phyloP scores from a whole-genome alignment of 305 asterid species.

The Fraxinus nigra region DNA sequence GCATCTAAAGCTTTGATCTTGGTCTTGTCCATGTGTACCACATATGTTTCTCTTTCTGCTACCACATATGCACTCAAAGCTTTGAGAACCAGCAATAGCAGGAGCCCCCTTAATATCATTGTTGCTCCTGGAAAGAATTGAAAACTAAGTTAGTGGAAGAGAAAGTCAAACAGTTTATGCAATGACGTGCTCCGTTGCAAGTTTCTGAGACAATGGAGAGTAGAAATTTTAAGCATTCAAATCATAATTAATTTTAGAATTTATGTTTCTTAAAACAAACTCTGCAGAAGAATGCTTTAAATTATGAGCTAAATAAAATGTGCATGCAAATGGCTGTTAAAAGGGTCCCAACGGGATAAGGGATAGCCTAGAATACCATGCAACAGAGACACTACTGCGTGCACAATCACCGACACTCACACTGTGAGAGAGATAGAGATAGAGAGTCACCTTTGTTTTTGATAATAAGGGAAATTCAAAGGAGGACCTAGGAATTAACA shows the following conservation, averaged over 20 bases:
- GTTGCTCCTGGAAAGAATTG: conserved; percentile 18
- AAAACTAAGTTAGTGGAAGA: neutral
- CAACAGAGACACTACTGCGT: neutral
- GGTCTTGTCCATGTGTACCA: conserved; percentile 61
- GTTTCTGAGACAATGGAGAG: neutral
- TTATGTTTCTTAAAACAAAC: neutral
- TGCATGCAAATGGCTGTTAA: neutral
- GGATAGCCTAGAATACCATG: neutral
- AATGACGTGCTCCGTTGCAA: neutral
- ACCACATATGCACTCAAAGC: conserved; percentile 30
- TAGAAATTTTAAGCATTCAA: neutral
- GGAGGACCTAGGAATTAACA: neutral
- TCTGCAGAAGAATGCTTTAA: neutral
- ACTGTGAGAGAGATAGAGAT: neutral
- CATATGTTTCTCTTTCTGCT: conserved; percentile 40
- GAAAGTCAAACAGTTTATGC: neutral
- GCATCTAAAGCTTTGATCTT: conserved; percentile 42
- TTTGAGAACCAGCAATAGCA: conserved; percentile 30
- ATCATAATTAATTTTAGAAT: neutral
- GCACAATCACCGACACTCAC: neutral
- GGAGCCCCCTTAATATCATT: conserved; percentile 33
- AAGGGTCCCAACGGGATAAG: neutral
- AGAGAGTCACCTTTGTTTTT: conserved; percentile 1
- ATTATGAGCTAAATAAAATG: neutral
- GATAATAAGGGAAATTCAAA: neutral